phyloP scores from a whole-genome alignment of 2,329 filamentous ascomycete genomes.

The Septoria petroselini region DNA sequence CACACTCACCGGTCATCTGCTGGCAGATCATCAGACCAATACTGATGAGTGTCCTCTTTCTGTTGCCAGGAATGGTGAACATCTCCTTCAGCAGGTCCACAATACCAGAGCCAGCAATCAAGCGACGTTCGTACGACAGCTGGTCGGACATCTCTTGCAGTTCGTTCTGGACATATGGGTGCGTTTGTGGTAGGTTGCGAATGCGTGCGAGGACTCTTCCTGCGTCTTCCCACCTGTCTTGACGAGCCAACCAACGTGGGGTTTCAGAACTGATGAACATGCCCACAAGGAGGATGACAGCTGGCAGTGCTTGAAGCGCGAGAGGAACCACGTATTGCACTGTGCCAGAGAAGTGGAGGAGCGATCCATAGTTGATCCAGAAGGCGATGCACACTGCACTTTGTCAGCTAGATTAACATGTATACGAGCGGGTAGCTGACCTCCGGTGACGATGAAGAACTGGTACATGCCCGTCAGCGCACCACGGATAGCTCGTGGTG shows the following conservation, averaged over 20 bases:
- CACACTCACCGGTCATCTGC: conserved; percentile 67
- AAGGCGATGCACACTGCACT: conserved; percentile 15
- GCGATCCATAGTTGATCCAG: conserved; percentile 53
- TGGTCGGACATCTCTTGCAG: conserved; percentile 62
- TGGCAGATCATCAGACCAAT: conserved; percentile 66
- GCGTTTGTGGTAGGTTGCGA: conserved; percentile 60
- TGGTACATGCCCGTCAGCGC: conserved; percentile 61
- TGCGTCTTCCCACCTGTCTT: conserved; percentile 66
- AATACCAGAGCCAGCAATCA: conserved; percentile 60
- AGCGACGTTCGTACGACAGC: conserved; percentile 69
- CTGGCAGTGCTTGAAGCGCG: conserved; percentile 63
- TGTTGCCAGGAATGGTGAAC: conserved; percentile 61
- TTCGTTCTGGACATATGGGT: conserved; percentile 50
- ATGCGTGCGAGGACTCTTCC: conserved; percentile 55
- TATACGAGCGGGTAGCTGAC: not conserved
- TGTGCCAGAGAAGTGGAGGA: conserved; percentile 47
- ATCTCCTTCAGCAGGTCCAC: conserved; percentile 66
- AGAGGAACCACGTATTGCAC: conserved; percentile 56
- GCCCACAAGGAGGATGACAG: conserved; percentile 58
- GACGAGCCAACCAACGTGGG: conserved; percentile 53
- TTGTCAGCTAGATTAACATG: not conserved
- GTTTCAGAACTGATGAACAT: conserved; percentile 55
- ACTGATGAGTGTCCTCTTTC: conserved; percentile 62
- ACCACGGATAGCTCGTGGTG: conserved; percentile 44
- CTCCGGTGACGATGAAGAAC: conserved; percentile 50